Base-by-base conservation (phyloP, 495 filamentous ascomycete genomes). In the Xylaria palmicola region DNA sequence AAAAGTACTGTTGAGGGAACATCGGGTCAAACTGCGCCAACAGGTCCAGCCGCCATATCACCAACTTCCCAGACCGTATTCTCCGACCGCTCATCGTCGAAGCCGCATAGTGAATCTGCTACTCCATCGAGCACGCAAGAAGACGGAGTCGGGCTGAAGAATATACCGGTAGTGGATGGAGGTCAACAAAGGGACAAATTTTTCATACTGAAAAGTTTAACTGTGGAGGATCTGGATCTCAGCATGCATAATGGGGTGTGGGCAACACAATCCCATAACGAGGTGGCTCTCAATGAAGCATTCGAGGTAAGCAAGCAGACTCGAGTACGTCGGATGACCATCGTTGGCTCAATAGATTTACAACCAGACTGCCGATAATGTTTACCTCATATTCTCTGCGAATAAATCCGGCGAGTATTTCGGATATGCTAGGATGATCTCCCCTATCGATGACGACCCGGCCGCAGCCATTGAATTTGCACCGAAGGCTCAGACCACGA, bases 321-420 rank as follows among this genome's bases (percentile, higher is more conserved):
- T 49, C 15, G n/a, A 3, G 17, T 12, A 26, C 41, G 12, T 8
- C 19, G 26, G 30, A 27, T 27, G 15, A 12, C 13, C 7, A 43
- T 26, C 26, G n/a, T 44, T 53, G 12, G 30, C 47, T 62, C 62
- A 67, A 68, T 41, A 43, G 17, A 41, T 22, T 15, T 44, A 47
- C 63, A 24, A 44, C 37, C 62, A 96, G 92, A 80, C 76, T 15
- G 85, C 88, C 20, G 90, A 95, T 49, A 89, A 91, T 68, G 92
- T 98, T n/a, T 97, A 93, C 67, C 81, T 98, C 30, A 87, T 98
- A 24, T 98, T 98, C 73, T 97, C 93, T 13, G 94, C 93, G 12
- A 98, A 98, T 75, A 98, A 97, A 68, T 98, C 94, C 0, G 94
- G 94, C 19, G 94, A 97, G 74, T 98, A 97, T 67, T 97, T 94